These are phyloP conservation scores for Aspergillus mulundensis DNA, from an alignment of 495 filamentous ascomycete species.

Conservation along the genomic window DNA sequence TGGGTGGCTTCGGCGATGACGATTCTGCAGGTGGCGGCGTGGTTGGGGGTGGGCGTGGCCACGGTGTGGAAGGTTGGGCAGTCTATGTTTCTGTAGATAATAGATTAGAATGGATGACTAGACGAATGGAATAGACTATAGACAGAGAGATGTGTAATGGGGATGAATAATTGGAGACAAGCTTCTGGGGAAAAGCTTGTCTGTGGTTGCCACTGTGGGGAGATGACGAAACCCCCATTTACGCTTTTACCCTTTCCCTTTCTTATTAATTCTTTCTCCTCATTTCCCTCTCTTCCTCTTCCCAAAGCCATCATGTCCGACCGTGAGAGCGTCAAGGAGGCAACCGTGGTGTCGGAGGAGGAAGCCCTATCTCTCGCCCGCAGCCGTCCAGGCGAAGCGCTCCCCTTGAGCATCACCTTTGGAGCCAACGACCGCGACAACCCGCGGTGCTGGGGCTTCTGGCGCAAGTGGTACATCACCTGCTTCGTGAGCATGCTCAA, in stretches of 20 bases:
- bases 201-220: no score
- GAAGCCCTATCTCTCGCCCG: conserved; percentile 28
- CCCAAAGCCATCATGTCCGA: not conserved
- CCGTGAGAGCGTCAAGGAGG: conserved; percentile 3
- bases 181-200: not conserved
- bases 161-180: no score
- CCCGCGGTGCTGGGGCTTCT: conserved; percentile 45
- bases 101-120: not conserved
- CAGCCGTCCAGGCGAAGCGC: conserved; percentile 22
- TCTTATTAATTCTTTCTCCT: not conserved
- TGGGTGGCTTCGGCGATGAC: conserved; percentile 25
- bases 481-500: conserved; percentile 35
- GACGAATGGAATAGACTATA: not conserved
- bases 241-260: no score
- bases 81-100: not conserved
- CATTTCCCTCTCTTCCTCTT: not conserved
- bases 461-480: conserved; percentile 47
- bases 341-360: conserved; percentile 23
- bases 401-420: conserved; percentile 35
- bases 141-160: no score
- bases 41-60: conserved; percentile 2
- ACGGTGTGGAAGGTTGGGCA: not conserved
- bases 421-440: conserved; percentile 34
- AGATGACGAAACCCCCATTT: no score
- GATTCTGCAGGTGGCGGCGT: conserved; percentile 12